Percentiles rank a stretch among this genome's conserved stretches.
These are phyloP conservation scores for Vararia minispora DNA, from an alignment of 768 basidiomycete genomes.

Conservation along the genomic window DNA sequence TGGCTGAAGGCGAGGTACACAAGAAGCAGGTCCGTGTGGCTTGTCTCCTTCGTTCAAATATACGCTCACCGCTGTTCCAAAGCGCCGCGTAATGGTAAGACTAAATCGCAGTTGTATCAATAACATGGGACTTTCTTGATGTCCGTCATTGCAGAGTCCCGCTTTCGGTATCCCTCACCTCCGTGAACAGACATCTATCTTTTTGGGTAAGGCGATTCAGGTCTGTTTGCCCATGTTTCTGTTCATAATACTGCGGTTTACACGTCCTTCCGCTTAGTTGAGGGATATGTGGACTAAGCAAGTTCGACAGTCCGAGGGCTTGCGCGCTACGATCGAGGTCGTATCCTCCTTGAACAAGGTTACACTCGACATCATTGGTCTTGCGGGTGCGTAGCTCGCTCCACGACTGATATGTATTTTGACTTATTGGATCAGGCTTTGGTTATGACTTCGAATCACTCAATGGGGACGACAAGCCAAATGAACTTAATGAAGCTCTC, in stretches of 20 bases:
- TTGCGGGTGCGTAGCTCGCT: slow-evolving; percentile 9
- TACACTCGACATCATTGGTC: slow-evolving; percentile 18
- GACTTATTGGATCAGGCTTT: slow-evolving; percentile 22
- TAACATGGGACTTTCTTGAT: no score
- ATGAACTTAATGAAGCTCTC: slow-evolving; percentile 25
- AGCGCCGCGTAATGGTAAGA: not conserved
- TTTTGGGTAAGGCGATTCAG: slow-evolving; percentile 15
- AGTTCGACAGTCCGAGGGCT: slow-evolving; percentile 5
- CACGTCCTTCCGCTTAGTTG: slow-evolving; percentile 16
- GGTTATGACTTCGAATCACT: slow-evolving; percentile 26
- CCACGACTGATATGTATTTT: not conserved
- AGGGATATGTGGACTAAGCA: slow-evolving; percentile 17
- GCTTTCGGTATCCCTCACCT: slow-evolving; percentile 17
- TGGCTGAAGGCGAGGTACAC: slow-evolving; percentile 9
- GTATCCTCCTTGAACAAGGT: slow-evolving; percentile 13
- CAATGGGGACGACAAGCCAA: slow-evolving; percentile 14
- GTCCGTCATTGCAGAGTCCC: slow-evolving; percentile 13
- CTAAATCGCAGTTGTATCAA: no score
- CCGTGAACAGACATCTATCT: slow-evolving; percentile 14
- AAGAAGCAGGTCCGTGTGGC: no score
- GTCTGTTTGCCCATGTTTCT: slow-evolving; percentile 1
- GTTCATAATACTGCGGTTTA: not conserved
- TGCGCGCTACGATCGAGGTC: slow-evolving; percentile 7
- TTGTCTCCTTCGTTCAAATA: no score
- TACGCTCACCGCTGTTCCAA: slow-evolving; percentile 4